Percentiles rank a stretch among this genome's conserved stretches.
Evolutionary conservation across 2,329 filamentous ascomycete species (phyloP).

Genomic region (Aspergillus fischeri): DNA sequence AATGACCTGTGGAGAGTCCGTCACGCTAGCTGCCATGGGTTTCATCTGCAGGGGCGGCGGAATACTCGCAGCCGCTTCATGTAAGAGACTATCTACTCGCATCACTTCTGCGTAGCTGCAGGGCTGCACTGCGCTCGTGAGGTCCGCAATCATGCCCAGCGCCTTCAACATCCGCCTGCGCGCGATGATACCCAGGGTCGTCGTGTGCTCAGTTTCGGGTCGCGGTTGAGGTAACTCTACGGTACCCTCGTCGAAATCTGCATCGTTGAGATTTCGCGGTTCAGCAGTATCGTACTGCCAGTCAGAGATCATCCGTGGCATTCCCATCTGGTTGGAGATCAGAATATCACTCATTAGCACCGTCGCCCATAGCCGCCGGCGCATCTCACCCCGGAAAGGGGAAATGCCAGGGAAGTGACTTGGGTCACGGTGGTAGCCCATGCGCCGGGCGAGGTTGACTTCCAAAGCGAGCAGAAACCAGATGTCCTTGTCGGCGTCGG

Average conservation of each 20-base stretch:
- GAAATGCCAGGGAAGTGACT: slow-evolving; percentile 32
- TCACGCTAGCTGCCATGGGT: slow-evolving; percentile 15
- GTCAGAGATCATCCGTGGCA: slow-evolving; percentile 57
- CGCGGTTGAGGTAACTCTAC: slow-evolving; percentile 49
- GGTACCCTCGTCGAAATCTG: slow-evolving; percentile 52
- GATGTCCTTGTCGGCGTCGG: no score
- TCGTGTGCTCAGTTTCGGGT: slow-evolving; percentile 43
- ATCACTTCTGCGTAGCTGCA: slow-evolving; percentile 27
- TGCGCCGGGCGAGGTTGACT: no score
- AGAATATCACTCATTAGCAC: slow-evolving; percentile 54
- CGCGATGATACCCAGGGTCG: slow-evolving; percentile 32
- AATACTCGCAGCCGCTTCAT: slow-evolving; percentile 17
- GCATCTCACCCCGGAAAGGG: slow-evolving; percentile 53
- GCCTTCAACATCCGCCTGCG: slow-evolving; percentile 27
- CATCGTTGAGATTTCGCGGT: slow-evolving; percentile 56
- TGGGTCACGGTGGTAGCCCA: no score
- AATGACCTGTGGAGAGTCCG: slow-evolving; percentile 19
- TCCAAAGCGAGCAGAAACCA: no score
- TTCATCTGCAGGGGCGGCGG: slow-evolving; percentile 14
- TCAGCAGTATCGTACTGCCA: slow-evolving; percentile 55
- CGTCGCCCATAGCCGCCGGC: slow-evolving; percentile 38
- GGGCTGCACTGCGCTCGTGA: slow-evolving; percentile 23
- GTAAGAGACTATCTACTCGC: slow-evolving; percentile 24
- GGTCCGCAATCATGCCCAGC: slow-evolving; percentile 29
- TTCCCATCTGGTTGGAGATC: slow-evolving; percentile 58